These are phyloP conservation scores for Hypoxylon sp. DNA, from an alignment of 2,329 filamentous ascomycete species.

Conservation along the genomic window DNA sequence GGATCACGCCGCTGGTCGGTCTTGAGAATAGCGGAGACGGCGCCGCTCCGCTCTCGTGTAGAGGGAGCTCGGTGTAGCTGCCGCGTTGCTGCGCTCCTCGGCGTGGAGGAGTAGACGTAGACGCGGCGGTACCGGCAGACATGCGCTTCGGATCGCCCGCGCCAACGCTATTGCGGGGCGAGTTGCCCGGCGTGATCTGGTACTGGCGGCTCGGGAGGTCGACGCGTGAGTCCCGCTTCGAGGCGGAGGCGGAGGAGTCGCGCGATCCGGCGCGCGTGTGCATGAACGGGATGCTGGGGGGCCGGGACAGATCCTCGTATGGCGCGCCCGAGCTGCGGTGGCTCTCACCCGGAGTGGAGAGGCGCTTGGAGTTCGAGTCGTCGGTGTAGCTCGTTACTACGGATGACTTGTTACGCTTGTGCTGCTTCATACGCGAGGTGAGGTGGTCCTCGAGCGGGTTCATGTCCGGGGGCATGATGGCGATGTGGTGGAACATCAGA, in stretches of 20 bases:
- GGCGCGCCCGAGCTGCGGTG: conserved; percentile 61
- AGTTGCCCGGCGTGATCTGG: conserved; percentile 62
- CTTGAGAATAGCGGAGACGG: conserved; percentile 43
- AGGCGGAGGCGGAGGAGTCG: conserved; percentile 63
- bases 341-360: conserved; percentile 62
- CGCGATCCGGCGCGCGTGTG: conserved; percentile 79
- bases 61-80: conserved; percentile 66
- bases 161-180: conserved; percentile 60
- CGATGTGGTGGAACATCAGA: conserved; percentile 85
- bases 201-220: conserved; percentile 71
- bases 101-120: conserved; percentile 45
- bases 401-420: conserved; percentile 81
- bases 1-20: conserved; percentile 42
- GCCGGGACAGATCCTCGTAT: conserved; percentile 63
- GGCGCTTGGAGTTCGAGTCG: conserved; percentile 69
- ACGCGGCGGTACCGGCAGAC: conserved; percentile 50
- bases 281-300: conserved; percentile 80
- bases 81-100: conserved; percentile 57
- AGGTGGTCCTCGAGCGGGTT: conserved; percentile 91
- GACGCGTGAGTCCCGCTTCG: conserved; percentile 65
- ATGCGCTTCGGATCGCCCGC: conserved; percentile 63
- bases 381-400: conserved; percentile 64
- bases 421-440: conserved; percentile 74
- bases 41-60: conserved; percentile 57
- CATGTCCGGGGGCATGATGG: conserved; percentile 89